Percentiles rank a stretch among this genome's conserved stretches.
These are phyloP conservation scores for Dentipellis fragilis DNA, from an alignment of 768 basidiomycete genomes.

Conservation along the genomic window DNA sequence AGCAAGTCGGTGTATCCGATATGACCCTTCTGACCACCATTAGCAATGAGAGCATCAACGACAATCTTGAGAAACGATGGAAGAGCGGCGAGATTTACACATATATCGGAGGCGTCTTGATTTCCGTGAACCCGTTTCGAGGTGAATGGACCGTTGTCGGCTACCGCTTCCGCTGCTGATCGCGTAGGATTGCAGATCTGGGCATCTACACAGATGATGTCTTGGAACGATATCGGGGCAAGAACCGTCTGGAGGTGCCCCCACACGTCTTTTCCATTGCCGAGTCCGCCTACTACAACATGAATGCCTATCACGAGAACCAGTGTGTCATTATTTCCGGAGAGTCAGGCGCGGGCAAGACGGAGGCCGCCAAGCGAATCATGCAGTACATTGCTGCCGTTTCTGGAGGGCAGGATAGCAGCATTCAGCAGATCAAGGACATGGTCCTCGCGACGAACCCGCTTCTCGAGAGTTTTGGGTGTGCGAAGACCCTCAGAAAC, in stretches of 20 bases:
- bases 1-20: slow-evolving; percentile 94
- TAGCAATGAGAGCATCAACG: slow-evolving; percentile 95
- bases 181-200: slow-evolving; percentile 48
- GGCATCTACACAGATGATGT: slow-evolving; percentile 95
- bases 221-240: slow-evolving; percentile 79
- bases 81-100: slow-evolving; percentile 95
- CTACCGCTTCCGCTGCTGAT: neutral
- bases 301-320: slow-evolving; percentile 99
- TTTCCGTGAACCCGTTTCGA: slow-evolving; percentile 98
- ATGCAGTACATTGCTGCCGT: slow-evolving; percentile 99
- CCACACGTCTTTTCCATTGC: slow-evolving; percentile 98
- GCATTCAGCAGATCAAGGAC: slow-evolving; percentile 96
- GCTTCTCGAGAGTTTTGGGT: slow-evolving; percentile 93
- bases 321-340: slow-evolving; percentile 99
- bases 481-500: slow-evolving; percentile 96
- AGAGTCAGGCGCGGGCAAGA: slow-evolving; percentile 98
- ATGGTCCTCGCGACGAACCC: slow-evolving; percentile 99
- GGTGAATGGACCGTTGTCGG: slow-evolving; percentile 35
- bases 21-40: slow-evolving; percentile 97
- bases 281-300: slow-evolving; percentile 95
- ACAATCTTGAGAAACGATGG: slow-evolving; percentile 96
- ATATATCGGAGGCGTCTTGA: slow-evolving; percentile 95
- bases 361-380: slow-evolving; percentile 97
- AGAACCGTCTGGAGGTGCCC: slow-evolving; percentile 96
- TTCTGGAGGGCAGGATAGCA: slow-evolving; percentile 76